Evolutionary conservation across 2,329 filamentous ascomycete genomes (phyloP).

Genomic region (Talaromyces sp.): DNA sequence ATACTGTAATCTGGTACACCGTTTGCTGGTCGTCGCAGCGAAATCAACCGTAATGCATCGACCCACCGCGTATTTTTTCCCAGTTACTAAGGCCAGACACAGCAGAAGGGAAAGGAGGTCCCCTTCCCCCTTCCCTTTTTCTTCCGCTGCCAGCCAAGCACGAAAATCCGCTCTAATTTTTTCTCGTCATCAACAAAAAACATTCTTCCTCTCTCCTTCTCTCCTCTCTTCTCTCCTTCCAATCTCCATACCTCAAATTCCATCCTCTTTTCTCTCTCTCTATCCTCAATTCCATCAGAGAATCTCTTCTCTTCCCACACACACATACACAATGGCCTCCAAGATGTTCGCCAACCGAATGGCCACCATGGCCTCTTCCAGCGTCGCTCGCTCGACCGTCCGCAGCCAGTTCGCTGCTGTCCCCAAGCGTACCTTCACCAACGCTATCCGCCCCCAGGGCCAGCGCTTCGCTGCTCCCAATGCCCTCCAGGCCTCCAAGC

Average conservation of each 20-base stretch:
- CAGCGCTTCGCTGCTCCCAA: conserved; percentile 31
- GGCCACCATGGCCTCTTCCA: conserved; percentile 62
- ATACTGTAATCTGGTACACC: not conserved
- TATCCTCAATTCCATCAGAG: conserved; percentile 39
- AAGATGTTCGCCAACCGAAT: conserved; percentile 73
- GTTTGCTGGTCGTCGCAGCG: not conserved
- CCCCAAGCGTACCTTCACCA: conserved; percentile 66
- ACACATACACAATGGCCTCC: conserved; percentile 68
- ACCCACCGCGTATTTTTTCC: conserved; percentile 7
- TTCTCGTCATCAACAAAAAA: conserved; percentile 15
- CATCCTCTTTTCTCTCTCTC: conserved; percentile 25
- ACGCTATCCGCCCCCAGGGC: conserved; percentile 40
- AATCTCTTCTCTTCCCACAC: conserved; percentile 7
- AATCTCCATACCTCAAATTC: conserved; percentile 20
- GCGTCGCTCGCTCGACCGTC: conserved; percentile 71
- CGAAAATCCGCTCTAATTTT: conserved; percentile 18
- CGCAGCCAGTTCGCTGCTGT: conserved; percentile 59
- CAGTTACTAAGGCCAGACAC: conserved; percentile 7
- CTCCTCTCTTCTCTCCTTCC: conserved; percentile 16
- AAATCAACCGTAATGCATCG: not conserved
- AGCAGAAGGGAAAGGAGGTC: not conserved
- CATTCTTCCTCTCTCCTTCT: conserved; percentile 18
- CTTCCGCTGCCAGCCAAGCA: conserved; percentile 15
- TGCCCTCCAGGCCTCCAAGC: conserved; percentile 70
- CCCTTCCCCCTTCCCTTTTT: conserved; percentile 20